A percentile compares a stretch with the other conserved stretches of the same genome.
phyloP scores from a whole-genome alignment of 2,329 filamentous ascomycete species.

The Hirsutella minnesotensis region DNA sequence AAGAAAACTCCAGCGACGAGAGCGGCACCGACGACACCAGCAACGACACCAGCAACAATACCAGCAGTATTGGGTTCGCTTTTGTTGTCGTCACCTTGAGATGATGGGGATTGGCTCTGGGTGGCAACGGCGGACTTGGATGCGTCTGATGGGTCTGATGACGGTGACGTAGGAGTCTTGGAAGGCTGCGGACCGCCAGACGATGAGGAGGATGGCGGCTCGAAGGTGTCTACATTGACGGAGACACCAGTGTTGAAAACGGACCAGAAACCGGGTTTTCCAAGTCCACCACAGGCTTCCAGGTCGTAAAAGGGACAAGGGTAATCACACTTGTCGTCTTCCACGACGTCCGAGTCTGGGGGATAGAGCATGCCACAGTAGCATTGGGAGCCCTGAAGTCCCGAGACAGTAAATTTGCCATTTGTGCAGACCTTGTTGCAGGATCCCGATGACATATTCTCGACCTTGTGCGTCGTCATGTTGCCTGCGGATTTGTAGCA shows the following conservation, averaged over 20 bases:
- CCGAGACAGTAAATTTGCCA: conserved; percentile 45
- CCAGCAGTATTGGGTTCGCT: conserved; percentile 59
- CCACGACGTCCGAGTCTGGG: conserved; percentile 36
- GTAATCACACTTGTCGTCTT: conserved; percentile 49
- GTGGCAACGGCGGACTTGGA: conserved; percentile 7
- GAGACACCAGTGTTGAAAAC: conserved; percentile 39
- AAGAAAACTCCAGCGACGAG: conserved; percentile 57
- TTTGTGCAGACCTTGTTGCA: conserved; percentile 29
- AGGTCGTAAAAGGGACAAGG: conserved; percentile 50
- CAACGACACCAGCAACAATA: conserved; percentile 79
- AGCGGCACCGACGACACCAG: conserved; percentile 61
- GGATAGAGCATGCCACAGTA: conserved; percentile 65
- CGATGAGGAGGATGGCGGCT: conserved; percentile 8
- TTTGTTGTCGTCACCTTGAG: conserved; percentile 11
- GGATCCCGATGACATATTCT: conserved; percentile 22
- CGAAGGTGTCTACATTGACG: conserved; percentile 20
- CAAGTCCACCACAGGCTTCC: conserved; percentile 45
- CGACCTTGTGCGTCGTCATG: conserved; percentile 16
- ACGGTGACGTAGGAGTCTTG: not conserved
- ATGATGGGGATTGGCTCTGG: conserved; percentile 9
- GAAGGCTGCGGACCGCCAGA: conserved; percentile 12
- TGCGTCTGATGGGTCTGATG: conserved; percentile 8
- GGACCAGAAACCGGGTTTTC: conserved; percentile 21
- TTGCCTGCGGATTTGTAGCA: conserved; percentile 36
- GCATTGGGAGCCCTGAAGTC: conserved; percentile 51